These are phyloP conservation scores for Corylus avellana DNA, from an alignment of 306 rosid genomes.

Conservation along the genomic window DNA sequence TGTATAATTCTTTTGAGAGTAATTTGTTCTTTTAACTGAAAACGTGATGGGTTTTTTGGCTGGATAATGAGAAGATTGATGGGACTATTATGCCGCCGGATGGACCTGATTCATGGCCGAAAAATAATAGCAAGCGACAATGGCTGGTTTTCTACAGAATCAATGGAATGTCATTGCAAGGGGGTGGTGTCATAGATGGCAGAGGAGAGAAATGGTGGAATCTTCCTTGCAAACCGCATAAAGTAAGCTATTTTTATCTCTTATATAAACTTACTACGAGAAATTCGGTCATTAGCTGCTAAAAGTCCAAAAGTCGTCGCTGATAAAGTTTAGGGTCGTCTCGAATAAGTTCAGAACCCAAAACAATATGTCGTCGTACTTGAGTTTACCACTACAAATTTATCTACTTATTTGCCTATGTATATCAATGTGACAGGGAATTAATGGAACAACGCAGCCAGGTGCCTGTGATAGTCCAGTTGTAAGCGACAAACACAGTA, in stretches of 20 bases:
- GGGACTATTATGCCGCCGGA: conserved; percentile 59
- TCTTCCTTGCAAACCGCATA: conserved; percentile 64
- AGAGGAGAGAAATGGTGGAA: conserved; percentile 77
- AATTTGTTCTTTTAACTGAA: neutral
- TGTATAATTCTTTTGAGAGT: neutral
- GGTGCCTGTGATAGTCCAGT: conserved; percentile 65
- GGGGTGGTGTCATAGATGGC: conserved; percentile 60
- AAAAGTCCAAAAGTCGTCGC: too few relatives aligned
- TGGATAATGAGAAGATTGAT: conserved; percentile 41
- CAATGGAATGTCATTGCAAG: conserved; percentile 47
- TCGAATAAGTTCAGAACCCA: too few relatives aligned
- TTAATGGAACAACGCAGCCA: conserved; percentile 24
- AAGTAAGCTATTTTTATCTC: conserved; percentile 22
- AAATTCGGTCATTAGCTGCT: too few relatives aligned
- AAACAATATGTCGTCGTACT: too few relatives aligned
- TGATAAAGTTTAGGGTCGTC: too few relatives aligned
- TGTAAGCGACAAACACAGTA: conserved; percentile 37
- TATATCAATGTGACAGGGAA: conserved; percentile 38
- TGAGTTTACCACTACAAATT: neutral
- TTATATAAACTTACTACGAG: neutral
- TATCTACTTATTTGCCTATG: neutral
- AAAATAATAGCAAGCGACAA: conserved; percentile 33
- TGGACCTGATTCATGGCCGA: conserved; percentile 66
- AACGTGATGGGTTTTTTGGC: neutral
- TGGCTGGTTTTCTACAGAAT: conserved; percentile 66